Evolutionary conservation across 75 land plant genomes (phyloP), one percentile per base, ranked within the genome.

Genomic region (Adiantum capillusveneris): DNA sequence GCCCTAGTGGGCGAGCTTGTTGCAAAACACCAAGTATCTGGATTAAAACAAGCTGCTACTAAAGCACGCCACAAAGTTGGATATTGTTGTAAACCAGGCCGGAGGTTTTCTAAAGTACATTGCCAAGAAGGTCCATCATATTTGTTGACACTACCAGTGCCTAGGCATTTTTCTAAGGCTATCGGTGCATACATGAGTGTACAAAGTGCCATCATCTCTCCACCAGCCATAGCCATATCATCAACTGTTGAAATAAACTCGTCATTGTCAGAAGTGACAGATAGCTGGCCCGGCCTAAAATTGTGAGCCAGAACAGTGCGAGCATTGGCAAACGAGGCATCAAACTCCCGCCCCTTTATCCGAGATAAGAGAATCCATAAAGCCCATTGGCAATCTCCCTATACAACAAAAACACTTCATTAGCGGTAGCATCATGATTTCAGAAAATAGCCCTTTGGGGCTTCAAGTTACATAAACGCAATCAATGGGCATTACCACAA

Each of bases 331-430:
- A 95, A 84, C 22, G 99, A 86, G 26, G 96, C 80, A 50, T 95
- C 99, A 74, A 86, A 95, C 62, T 95, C 99, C 21, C 58, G 62
- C n/a, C 88, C 91, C 48, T 74, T 86, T 13, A 75, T 49, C 66
- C 91, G 77, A 22, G 85, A 81, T 14, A 78, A 71, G 53, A 95
- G 76, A 49, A 95, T 50, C 91, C 99, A 95, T 57, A 74, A 74
- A 68, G 88, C 96, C 99, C 99, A 95, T 0, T 86, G 76, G 59
- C 85, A 81, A 43, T 78, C 78, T 61, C 77, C 96, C 99, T 94
- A 19, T n/a, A n/a, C n/a, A 62, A 62, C 29, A 49, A 14, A 20
- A 29, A 24, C 41, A 18, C 21, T 41, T 30, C 25, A 31, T 54
- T 28, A 41, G 31, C 25, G 56, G 26, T 19, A 55, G 31, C 0